A percentile compares a stretch with the other conserved stretches of the same genome.
These are phyloP conservation scores for Hibiscus trionum DNA, from an alignment of 345 rosid species.

Conservation along the genomic window DNA sequence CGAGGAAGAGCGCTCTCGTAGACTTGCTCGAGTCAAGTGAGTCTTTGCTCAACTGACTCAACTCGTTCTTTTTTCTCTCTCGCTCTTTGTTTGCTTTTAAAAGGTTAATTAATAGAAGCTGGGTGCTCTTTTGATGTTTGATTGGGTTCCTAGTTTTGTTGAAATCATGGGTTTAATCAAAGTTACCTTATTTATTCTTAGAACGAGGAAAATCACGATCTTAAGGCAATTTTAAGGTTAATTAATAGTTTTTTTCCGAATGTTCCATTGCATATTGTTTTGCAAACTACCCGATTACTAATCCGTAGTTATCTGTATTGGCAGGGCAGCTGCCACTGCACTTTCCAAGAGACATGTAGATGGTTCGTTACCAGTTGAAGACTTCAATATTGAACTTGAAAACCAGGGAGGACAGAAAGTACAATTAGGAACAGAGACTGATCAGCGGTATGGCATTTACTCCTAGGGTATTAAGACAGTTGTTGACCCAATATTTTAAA, in stretches of 20 bases:
- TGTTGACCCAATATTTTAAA: not conserved
- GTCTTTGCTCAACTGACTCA: conserved; percentile 7
- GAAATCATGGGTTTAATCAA: not conserved
- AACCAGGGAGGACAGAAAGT: conserved; percentile 73
- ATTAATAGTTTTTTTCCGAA: too few species aligned
- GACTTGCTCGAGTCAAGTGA: conserved; percentile 72
- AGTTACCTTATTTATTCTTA: not conserved
- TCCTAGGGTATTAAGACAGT: not conserved
- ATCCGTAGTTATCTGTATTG: conserved; percentile 7
- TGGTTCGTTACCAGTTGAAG: conserved; percentile 65
- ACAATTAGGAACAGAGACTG: conserved; percentile 71
- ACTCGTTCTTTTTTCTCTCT: too few species aligned
- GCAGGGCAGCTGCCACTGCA: conserved; percentile 76
- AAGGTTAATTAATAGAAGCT: not conserved
- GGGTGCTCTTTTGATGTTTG: not conserved
- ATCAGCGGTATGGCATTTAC: conserved; percentile 46
- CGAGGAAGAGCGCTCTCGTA: conserved; percentile 67
- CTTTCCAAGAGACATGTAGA: conserved; percentile 67
- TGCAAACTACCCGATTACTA: not conserved
- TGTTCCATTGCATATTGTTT: too few species aligned
- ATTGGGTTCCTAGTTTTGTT: not conserved
- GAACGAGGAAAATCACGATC: not conserved
- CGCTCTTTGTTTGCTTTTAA: too few species aligned
- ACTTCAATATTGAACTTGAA: conserved; percentile 75
- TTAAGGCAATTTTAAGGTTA: too few species aligned